phyloP scores from a whole-genome alignment of 805 yeast species.

The Spathaspora hagerdaliae region DNA sequence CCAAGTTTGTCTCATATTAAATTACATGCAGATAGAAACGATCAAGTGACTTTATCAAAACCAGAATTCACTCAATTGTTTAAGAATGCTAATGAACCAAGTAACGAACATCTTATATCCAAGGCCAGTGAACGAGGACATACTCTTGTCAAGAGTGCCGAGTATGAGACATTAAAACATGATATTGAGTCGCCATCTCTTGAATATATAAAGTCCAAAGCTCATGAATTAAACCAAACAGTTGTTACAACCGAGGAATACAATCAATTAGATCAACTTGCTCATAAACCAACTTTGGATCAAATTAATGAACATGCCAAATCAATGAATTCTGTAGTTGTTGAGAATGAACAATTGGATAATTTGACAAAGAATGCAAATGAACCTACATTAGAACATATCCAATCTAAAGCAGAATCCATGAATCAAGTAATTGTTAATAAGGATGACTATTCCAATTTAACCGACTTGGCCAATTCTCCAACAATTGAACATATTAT shows the following conservation, averaged over 20 bases:
- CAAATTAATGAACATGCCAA: constrained; percentile 2
- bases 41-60: constrained; percentile 27
- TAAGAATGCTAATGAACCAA: constrained; percentile 15
- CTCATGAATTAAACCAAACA: constrained; percentile 8
- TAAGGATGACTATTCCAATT: background rate
- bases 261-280: constrained; percentile 7
- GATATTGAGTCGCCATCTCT: constrained; percentile 24
- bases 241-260: constrained; percentile 13
- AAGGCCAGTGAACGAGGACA: constrained; percentile 9
- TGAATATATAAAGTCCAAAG: constrained; percentile 19
- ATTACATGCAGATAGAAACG: constrained; percentile 29
- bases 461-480: constrained; percentile 13
- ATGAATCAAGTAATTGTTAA: constrained; percentile 4
- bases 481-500: constrained; percentile 20
- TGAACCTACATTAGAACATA: constrained; percentile 17
- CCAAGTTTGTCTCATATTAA: constrained; percentile 34
- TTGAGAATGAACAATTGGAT: background rate
- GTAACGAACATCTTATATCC: constrained; percentile 13
- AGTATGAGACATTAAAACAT: constrained; percentile 3
- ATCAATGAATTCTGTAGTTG: background rate
- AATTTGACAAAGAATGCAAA: constrained; percentile 16
- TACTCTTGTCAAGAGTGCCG: constrained; percentile 1
- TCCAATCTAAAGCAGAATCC: constrained; percentile 10
- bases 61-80: constrained; percentile 30
- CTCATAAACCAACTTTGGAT: constrained; percentile 15